Conservation (phyloP, 2,329 filamentous ascomycete genomes). For the Tolypocladium amazonense region DNA sequence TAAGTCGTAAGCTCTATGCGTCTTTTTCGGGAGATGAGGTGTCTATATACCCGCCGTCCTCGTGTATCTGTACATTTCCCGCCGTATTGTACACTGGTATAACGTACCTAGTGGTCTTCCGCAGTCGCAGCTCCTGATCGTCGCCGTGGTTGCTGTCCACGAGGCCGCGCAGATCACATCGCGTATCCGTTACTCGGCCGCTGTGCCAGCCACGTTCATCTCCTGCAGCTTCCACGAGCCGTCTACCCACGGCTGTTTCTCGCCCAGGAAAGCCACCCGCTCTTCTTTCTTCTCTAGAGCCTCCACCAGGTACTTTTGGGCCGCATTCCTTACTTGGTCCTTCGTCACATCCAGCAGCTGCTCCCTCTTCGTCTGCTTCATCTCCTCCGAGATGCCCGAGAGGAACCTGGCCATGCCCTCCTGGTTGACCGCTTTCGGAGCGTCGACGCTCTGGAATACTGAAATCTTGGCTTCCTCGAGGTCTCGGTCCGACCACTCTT, state of each 20-base stretch:
- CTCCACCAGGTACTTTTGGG: slow-evolving; percentile 71
- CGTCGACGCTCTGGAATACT: slow-evolving; percentile 86
- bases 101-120: slow-evolving; percentile 1
- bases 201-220: slow-evolving; percentile 50
- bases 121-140: background rate
- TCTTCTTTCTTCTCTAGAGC: slow-evolving; percentile 48
- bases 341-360: slow-evolving; percentile 77
- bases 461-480: slow-evolving; percentile 94
- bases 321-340: slow-evolving; percentile 69
- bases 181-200: background rate
- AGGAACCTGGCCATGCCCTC: slow-evolving; percentile 84
- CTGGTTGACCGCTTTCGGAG: slow-evolving; percentile 73
- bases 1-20: background rate
- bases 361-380: slow-evolving; percentile 77
- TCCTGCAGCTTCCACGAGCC: slow-evolving; percentile 64
- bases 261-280: slow-evolving; percentile 65
- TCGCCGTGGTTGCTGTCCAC: background rate
- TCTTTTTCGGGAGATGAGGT: slow-evolving; percentile 13
- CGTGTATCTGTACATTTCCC: slow-evolving; percentile 8
- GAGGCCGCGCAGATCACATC: background rate
- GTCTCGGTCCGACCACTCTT: slow-evolving; percentile 71
- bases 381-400: slow-evolving; percentile 74
- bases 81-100: slow-evolving; percentile 2
- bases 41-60: slow-evolving; percentile 9
- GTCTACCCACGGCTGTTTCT: slow-evolving; percentile 72